Evolutionary conservation across 768 basidiomycete species (phyloP).

Genomic region (Tricholoma terreum): DNA sequence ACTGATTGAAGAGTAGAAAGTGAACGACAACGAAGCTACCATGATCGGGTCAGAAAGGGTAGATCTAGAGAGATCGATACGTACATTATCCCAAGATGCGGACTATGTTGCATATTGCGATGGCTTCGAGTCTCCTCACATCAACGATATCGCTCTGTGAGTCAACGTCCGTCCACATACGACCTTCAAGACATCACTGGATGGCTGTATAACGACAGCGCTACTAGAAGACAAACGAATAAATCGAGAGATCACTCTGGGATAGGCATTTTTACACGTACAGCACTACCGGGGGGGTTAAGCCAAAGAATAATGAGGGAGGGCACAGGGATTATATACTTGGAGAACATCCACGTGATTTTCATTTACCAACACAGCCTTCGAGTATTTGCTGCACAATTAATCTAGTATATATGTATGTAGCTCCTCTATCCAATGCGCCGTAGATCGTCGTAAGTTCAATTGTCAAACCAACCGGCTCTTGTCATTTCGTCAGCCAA

Average conservation of each 20-base stretch:
- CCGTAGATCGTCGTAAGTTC: too few species aligned
- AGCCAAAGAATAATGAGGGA: neutral
- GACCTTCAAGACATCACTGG: neutral
- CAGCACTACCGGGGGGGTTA: neutral
- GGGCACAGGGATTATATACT: neutral
- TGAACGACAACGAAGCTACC: neutral
- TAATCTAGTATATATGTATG: too few species aligned
- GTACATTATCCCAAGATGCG: neutral
- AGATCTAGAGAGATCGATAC: neutral
- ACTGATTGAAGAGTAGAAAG: neutral
- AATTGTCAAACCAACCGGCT: constrained; percentile 70
- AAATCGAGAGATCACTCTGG: neutral
- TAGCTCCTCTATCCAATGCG: neutral
- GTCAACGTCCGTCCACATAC: neutral
- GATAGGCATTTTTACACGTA: neutral
- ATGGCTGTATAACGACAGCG: neutral
- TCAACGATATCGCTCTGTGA: neutral
- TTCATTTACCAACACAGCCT: too few species aligned
- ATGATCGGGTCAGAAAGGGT: neutral
- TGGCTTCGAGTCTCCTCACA: neutral
- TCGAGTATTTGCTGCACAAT: too few species aligned
- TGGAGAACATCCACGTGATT: neutral
- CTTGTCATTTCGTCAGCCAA: constrained; percentile 70
- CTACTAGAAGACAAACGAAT: neutral
- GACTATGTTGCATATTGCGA: neutral